Evolutionary conservation across 2,329 filamentous ascomycete genomes (phyloP), one percentile per base, ranked within the genome.

Genomic region (Fusarium transvaalense): DNA sequence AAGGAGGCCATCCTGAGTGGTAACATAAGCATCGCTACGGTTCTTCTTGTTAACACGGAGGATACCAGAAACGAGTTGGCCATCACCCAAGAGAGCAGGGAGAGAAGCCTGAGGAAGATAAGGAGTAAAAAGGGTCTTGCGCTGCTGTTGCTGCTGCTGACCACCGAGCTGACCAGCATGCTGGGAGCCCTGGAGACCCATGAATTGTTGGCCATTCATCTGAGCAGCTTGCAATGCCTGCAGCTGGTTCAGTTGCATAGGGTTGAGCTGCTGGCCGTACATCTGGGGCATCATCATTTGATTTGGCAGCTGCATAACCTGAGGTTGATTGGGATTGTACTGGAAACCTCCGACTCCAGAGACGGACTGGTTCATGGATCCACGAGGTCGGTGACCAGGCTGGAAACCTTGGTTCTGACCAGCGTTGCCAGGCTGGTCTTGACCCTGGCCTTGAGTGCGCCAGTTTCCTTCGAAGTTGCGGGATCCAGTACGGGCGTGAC

Each of bases 11-110:
- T 99, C 96, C 64, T 92, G 90, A 14, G 94, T 97, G 13, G 96
- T 96, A 56, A 99, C 96, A 76, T 99, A 99, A 29, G 96, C 96
- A 80, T 99, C 96, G 75, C 95, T 98, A 68, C 96, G 91, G 82
- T 99, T 99, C 86, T 99, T 99, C 86, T 98, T 99, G 88, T 99
- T 99, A 71, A 99, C 96, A 64, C 96, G 92, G 53, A 99, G 91
- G 73, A 97, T 94, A 83, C 96, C 96, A 65, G 95, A 95, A 56
- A 99, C 96, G 60, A 99, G 90, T 80, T 97, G 94, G 19, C 96
- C 96, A 76, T 97, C 93, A 64, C 89, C 91, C 60, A 98, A 88
- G 38, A 99, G 87, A 51, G 94, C 95, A 61, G 96, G 96, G 21
- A 99, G 86, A 61, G 92, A 97, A 9, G 95, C 95, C 79, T 99